Conservation (phyloP, 1,284 basidiomycete species). For the Sporisorium sorghi region DNA sequence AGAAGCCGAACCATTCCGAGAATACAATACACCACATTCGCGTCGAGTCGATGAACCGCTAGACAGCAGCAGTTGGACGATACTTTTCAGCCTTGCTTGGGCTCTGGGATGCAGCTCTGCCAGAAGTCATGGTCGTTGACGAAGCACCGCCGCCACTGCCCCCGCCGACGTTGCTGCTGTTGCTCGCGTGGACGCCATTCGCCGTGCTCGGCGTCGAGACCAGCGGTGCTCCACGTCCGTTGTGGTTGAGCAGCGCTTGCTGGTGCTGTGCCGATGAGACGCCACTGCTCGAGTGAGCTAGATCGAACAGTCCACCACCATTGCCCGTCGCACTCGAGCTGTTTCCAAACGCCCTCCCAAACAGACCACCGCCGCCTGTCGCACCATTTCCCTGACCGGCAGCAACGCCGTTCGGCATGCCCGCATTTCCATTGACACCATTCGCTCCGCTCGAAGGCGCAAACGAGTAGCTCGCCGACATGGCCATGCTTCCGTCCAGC, state of each 20-base stretch:
- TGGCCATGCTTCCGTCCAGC: slow-evolving; percentile 47
- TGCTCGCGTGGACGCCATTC: slow-evolving; percentile 8
- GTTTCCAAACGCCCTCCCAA: slow-evolving; percentile 17
- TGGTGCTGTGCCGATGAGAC: slow-evolving; percentile 45
- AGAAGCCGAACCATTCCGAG: background rate
- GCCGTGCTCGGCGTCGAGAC: slow-evolving; percentile 21
- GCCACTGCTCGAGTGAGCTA: slow-evolving; percentile 29
- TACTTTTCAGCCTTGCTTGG: slow-evolving; percentile 38
- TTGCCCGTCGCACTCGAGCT: slow-evolving; percentile 9
- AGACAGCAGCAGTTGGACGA: slow-evolving; percentile 44
- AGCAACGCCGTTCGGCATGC: slow-evolving; percentile 1
- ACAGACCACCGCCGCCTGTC: slow-evolving; percentile 13
- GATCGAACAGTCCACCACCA: slow-evolving; percentile 35
- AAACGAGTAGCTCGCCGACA: slow-evolving; percentile 45
- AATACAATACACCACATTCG: slow-evolving; percentile 1
- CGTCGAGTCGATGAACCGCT: background rate
- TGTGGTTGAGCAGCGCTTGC: slow-evolving; percentile 43
- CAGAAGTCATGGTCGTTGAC: slow-evolving; percentile 10
- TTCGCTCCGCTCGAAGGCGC: slow-evolving; percentile 10
- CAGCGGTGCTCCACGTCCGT: slow-evolving; percentile 42
- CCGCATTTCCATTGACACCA: slow-evolving; percentile 3
- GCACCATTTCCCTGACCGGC: background rate
- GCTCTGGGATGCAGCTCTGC: slow-evolving; percentile 21
- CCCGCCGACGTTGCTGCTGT: slow-evolving; percentile 2
- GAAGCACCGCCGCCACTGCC: background rate